Base-by-base conservation (phyloP, 306 rosid species). In the Lathyrus oleraceus region DNA sequence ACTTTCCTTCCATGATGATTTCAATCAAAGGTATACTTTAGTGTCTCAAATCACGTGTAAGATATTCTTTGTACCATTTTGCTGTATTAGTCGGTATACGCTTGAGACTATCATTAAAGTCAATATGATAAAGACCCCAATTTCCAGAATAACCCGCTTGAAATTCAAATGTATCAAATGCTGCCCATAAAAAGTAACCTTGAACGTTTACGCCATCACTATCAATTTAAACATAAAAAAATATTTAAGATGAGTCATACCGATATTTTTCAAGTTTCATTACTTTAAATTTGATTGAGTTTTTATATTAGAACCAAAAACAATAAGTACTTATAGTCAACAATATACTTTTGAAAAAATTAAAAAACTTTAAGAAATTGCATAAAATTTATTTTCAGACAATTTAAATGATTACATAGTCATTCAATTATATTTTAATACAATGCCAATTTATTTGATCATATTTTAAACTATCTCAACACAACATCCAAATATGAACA, bases 111-210 rank as follows among this genome's bases (percentile, higher is more conserved):
- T 78, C 8, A 0, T 65, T 52, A 61, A 73, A 74, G 32, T 82
- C 75, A 6, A 82, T 23, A 58, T 64, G 48, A 61, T 69, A 69
- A 56, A 78, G 67, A 5, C 87, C 78, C 44, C 36, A 42, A 57
- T 71, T 63, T 2, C 7, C 0, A 9, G n/a, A 21, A 38, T 19
- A 72, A 0, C 82, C 82, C 0, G 1, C 12, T 6, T 14, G 21
- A 76, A 82, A 76, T 54, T 83, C 83, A 32, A 13, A 82, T 32
- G 71, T 52, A 11, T 70, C 76, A 48, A 75, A 75, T 28, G 61
- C 64, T 0, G 70, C 3, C 79, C 81, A 78, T 1, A 21, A 49
- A 27, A 78, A 78, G 19, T 82, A 82, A 19, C 83, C 83, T 36
- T 40, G 9, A 10, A 75, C 78, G 9, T 70, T 75, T 36, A 71